These are phyloP conservation scores for Colletotrichum karsti DNA, from an alignment of 2,329 filamentous ascomycete genomes.

Conservation along the genomic window DNA sequence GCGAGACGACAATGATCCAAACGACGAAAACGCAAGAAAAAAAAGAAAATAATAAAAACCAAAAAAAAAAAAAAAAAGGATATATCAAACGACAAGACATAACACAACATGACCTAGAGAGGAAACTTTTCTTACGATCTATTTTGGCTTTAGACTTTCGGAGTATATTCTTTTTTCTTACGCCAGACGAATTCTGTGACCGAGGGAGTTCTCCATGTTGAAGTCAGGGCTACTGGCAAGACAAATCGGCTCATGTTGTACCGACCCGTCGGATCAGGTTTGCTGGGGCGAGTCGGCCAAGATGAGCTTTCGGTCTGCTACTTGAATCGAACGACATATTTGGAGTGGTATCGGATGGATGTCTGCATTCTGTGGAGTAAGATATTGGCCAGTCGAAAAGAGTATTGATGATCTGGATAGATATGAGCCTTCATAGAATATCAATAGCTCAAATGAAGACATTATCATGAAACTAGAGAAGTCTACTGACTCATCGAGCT, in stretches of 20 bases:
- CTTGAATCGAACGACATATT: not conserved
- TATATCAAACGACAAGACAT: not conserved
- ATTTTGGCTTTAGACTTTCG: constrained; percentile 12
- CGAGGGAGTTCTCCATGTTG: not conserved
- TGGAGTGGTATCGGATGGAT: not conserved
- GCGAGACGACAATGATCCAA: constrained; percentile 20
- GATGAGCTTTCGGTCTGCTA: not conserved
- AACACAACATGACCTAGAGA: not conserved
- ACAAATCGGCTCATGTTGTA: not conserved
- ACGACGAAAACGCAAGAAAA: not conserved
- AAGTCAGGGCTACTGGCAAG: not conserved
- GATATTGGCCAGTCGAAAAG: not conserved
- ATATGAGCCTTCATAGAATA: not conserved
- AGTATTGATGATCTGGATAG: not conserved
- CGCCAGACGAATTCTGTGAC: not conserved
- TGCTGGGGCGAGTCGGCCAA: not conserved
- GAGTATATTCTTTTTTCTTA: constrained; percentile 6
- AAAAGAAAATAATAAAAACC: not conserved
- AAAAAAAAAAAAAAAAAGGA: not conserved
- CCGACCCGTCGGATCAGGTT: not conserved
- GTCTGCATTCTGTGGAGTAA: not conserved
- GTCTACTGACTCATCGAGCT: not conserved
- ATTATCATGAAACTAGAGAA: not conserved
- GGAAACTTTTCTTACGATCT: not conserved
- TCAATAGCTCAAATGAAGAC: not conserved